phyloP scores from a whole-genome alignment of 2,329 filamentous ascomycete species.

The Penicillium palitans region DNA sequence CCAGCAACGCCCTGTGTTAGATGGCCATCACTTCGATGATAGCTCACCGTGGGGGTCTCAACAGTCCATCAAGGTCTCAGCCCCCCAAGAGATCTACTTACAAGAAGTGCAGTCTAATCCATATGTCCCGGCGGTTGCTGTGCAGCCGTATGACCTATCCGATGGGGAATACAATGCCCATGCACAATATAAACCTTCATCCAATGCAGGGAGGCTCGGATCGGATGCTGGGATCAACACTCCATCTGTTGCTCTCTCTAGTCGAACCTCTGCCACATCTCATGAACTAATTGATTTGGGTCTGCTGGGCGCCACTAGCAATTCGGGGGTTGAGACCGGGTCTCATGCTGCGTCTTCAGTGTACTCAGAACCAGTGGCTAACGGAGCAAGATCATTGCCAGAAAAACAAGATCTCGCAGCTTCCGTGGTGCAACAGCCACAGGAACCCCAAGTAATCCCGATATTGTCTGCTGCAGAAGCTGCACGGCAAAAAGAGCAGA shows the following conservation, averaged over 20 bases:
- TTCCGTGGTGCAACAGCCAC: not conserved
- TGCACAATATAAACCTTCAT: slow-evolving; percentile 5
- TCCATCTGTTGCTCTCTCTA: slow-evolving; percentile 25
- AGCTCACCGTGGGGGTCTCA: slow-evolving; percentile 24
- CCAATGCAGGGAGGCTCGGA: slow-evolving; percentile 14
- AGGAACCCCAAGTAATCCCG: slow-evolving; percentile 9
- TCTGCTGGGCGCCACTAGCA: slow-evolving; percentile 1
- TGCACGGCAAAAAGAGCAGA: slow-evolving; percentile 45
- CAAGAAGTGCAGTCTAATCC: slow-evolving; percentile 20
- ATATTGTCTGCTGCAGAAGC: slow-evolving; percentile 33
- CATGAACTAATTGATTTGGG: slow-evolving; percentile 37
- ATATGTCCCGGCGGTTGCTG: slow-evolving; percentile 17
- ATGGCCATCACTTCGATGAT: slow-evolving; percentile 7
- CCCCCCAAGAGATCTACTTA: slow-evolving; percentile 14
- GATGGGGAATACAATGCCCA: slow-evolving; percentile 5
- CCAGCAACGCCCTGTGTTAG: slow-evolving; percentile 8
- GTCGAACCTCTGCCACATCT: slow-evolving; percentile 32
- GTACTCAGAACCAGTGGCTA: slow-evolving; percentile 9
- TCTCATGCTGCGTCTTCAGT: slow-evolving; percentile 16
- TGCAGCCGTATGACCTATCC: slow-evolving; percentile 13
- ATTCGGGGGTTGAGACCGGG: slow-evolving; percentile 8
- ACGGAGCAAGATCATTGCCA: not conserved
- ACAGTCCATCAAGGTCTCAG: slow-evolving; percentile 20
- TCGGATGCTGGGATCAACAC: slow-evolving; percentile 24
- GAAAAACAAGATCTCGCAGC: slow-evolving; percentile 1